These are phyloP conservation scores for Quillaja saponaria DNA, from an alignment of 306 rosid genomes.

Conservation along the genomic window DNA sequence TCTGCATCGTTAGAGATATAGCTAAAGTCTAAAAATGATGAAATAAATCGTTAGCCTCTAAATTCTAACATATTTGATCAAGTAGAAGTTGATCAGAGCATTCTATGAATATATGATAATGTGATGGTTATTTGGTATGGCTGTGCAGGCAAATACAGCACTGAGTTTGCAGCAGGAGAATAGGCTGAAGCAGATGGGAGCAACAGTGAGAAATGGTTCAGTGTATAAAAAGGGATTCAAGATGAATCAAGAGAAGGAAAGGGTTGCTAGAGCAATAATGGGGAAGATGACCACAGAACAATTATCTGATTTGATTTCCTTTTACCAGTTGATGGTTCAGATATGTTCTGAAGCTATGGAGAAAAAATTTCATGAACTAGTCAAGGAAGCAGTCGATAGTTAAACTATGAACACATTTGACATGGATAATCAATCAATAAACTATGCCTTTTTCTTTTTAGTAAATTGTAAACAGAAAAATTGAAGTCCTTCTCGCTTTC, in stretches of 20 bases:
- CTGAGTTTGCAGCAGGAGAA: slow-evolving; percentile 43
- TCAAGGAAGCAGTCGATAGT: slow-evolving; percentile 5
- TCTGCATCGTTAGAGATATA: too few relatives aligned
- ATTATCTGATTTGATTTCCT: slow-evolving; percentile 27
- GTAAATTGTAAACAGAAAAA: too few relatives aligned
- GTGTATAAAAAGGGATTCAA: slow-evolving; percentile 18
- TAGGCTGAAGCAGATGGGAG: slow-evolving; percentile 42
- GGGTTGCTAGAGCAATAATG: slow-evolving; percentile 31
- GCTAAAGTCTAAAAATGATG: too few relatives aligned
- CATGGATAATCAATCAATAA: not conserved
- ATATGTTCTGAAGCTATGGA: slow-evolving; percentile 30
- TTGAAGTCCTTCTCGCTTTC: too few relatives aligned
- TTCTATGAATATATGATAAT: not conserved
- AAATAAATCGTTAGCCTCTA: too few relatives aligned
- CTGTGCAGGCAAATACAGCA: slow-evolving; percentile 23
- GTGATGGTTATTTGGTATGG: slow-evolving; percentile 1
- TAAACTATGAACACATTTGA: too few relatives aligned
- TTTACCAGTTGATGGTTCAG: slow-evolving; percentile 22
- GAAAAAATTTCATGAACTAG: slow-evolving; percentile 27
- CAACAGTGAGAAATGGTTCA: slow-evolving; percentile 35
- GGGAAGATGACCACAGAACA: slow-evolving; percentile 38
- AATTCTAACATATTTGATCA: too few relatives aligned
- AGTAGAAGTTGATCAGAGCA: not conserved
- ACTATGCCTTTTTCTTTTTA: too few relatives aligned
- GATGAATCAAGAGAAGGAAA: slow-evolving; percentile 31